phyloP scores from a whole-genome alignment of 2,329 filamentous ascomycete species.

The Phaeosphaeriaceae sp. region DNA sequence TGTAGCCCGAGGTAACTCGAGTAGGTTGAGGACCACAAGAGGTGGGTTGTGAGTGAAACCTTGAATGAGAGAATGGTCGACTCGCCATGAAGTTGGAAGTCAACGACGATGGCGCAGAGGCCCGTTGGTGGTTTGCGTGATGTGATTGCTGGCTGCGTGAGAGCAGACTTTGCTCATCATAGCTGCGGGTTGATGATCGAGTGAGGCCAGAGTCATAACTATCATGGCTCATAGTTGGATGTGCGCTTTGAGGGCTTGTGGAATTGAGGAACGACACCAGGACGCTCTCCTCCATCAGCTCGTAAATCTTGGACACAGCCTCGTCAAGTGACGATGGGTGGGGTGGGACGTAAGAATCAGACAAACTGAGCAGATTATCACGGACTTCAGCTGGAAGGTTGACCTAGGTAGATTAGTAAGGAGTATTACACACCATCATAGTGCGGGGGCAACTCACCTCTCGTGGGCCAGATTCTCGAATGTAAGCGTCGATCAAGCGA shows the following conservation, averaged over 20 bases:
- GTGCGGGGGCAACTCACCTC: constrained; percentile 31
- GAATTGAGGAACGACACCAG: constrained; percentile 88
- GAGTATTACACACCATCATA: background rate
- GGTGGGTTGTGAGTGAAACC: constrained; percentile 46
- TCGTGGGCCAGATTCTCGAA: constrained; percentile 55
- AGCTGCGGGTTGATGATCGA: constrained; percentile 48
- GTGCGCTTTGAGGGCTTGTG: constrained; percentile 58
- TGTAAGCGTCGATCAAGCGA: constrained; percentile 87
- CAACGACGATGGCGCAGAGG: constrained; percentile 49
- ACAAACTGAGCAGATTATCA: constrained; percentile 74
- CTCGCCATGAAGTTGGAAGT: constrained; percentile 46
- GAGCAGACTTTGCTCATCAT: constrained; percentile 48
- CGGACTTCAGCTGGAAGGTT: constrained; percentile 88
- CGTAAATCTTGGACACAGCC: constrained; percentile 86
- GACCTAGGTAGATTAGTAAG: constrained; percentile 38
- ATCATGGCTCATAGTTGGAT: constrained; percentile 50
- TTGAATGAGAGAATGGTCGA: constrained; percentile 45
- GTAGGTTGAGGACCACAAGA: constrained; percentile 38
- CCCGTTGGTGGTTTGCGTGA: constrained; percentile 42
- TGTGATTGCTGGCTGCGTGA: constrained; percentile 39
- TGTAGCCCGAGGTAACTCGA: constrained; percentile 43
- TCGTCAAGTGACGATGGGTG: constrained; percentile 78
- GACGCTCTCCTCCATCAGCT: constrained; percentile 97
- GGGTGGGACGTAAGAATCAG: constrained; percentile 67
- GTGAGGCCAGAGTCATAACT: constrained; percentile 49